Evolutionary conservation across 2,329 filamentous ascomycete genomes (phyloP), one percentile per base, ranked within the genome.

Genomic region (Penicillium verrucosum): DNA sequence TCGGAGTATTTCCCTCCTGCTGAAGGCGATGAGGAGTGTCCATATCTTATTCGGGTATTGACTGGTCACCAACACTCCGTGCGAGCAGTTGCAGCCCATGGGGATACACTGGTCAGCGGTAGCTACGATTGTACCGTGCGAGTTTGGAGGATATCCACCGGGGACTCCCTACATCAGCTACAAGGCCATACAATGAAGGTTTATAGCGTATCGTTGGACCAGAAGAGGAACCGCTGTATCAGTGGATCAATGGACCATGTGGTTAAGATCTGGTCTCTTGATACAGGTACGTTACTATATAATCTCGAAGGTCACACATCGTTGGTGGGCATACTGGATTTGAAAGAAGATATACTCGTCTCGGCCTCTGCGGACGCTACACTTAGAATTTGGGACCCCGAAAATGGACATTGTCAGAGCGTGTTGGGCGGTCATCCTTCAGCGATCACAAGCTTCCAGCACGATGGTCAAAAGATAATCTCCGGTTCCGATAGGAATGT

Each of bases 401-500:
- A 96, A 70, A 91, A 83, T 44, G 94, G 94, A 8, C 87, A 89
- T 61, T 97, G 94, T 73, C 92, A 91, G 72, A 91, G 88, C 69
- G 93, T 89, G 11, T 80, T 99, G 53, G 92, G 88, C 64, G 93
- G 93, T 0, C 94, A 99, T 68, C 97, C 93, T 0, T 93, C 93
- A 34, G 94, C 94, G 21, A 99, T 99, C 62, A 99, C 94, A 5
- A 99, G 94, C 74, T 99, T 99, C 75, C 94, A 97, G 75, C 94
- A 99, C 67, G 94, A 99, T 70, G 90, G 89, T 0, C 89, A 92
- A 64, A 99, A 99, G 71, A 92, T 99, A 34, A 95, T 99, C 54
- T 96, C 90, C 40, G 94, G 94, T 54, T 96, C 91, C 57, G 94
- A 99, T 73, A 87, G 92, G 68, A 96, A 90, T 4, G 81, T 99